Evolutionary conservation across 1,139 yeast genomes (phyloP).

Genomic region (Sugiyamaella paludigena): DNA sequence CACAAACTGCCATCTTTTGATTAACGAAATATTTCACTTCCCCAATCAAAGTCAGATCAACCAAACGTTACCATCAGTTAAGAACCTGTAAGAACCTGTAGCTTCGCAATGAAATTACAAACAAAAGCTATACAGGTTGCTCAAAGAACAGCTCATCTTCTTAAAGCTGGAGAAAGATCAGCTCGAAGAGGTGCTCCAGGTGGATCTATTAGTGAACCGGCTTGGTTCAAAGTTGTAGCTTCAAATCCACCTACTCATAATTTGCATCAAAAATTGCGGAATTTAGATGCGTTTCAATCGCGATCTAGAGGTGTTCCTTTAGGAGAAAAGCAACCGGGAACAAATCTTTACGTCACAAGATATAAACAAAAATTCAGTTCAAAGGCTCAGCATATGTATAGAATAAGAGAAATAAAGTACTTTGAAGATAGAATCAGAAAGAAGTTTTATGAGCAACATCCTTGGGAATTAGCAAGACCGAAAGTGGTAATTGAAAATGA

Average conservation of each 20-base stretch:
- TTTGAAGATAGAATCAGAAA: constrained; percentile 81
- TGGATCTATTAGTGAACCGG: constrained; percentile 65
- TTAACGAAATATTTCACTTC: no score
- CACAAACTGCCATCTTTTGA: no score
- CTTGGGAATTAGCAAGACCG: constrained; percentile 98
- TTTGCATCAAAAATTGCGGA: constrained; percentile 50
- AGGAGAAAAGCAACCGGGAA: constrained; percentile 19
- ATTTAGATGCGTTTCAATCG: constrained; percentile 34
- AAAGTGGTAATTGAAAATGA: constrained; percentile 74
- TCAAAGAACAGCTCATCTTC: constrained; percentile 44
- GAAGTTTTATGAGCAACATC: constrained; percentile 86
- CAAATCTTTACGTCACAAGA: constrained; percentile 53
- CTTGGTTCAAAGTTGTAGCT: constrained; percentile 83
- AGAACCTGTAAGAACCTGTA: no score
- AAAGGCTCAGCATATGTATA: constrained; percentile 44
- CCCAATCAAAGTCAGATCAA: no score
- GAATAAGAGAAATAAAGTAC: constrained; percentile 62
- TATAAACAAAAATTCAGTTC: constrained; percentile 29
- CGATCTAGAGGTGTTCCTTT: constrained; percentile 25
- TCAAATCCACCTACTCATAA: constrained; percentile 73
- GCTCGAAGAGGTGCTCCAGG: constrained; percentile 20
- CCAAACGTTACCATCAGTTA: constrained; percentile 9
- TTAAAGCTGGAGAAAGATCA: constrained; percentile 23
- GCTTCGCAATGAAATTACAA: constrained; percentile 63
- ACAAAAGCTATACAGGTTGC: constrained; percentile 63